Conservation (phyloP, 768 basidiomycete species). For the Mycena epipterygia region DNA sequence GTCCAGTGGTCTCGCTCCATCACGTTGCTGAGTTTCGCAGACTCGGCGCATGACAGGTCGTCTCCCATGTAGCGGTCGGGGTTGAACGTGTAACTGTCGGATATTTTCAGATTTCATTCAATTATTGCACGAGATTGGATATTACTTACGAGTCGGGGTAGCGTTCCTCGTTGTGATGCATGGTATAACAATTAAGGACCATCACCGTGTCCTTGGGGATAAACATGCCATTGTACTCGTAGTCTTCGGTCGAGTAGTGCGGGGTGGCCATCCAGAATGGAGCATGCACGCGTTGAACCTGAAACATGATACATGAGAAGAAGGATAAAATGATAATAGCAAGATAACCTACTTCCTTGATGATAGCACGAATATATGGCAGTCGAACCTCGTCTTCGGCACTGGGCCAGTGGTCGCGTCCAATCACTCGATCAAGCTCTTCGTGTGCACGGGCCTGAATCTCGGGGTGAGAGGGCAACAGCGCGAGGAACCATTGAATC, state of each 20-base stretch:
- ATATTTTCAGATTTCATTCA: not conserved
- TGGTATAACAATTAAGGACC: slow-evolving; percentile 32
- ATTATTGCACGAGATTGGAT: too few relatives aligned
- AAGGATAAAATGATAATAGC: too few relatives aligned
- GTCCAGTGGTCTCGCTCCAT: slow-evolving; percentile 53
- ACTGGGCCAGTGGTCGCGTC: slow-evolving; percentile 38
- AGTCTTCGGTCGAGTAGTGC: slow-evolving; percentile 41
- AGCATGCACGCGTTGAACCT: slow-evolving; percentile 19
- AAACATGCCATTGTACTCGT: slow-evolving; percentile 45
- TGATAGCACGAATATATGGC: slow-evolving; percentile 44
- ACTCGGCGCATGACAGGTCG: slow-evolving; percentile 44
- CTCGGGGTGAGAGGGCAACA: slow-evolving; percentile 38
- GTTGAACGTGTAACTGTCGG: slow-evolving; percentile 42
- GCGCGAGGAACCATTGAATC: slow-evolving; percentile 44
- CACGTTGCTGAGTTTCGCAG: slow-evolving; percentile 45
- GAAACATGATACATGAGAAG: not conserved
- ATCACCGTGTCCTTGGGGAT: slow-evolving; percentile 44
- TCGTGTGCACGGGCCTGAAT: slow-evolving; percentile 34
- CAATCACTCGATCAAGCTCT: slow-evolving; percentile 39
- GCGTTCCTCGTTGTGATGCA: slow-evolving; percentile 39
- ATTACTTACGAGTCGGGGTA: slow-evolving; percentile 43
- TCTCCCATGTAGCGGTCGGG: slow-evolving; percentile 53
- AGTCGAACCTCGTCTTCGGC: slow-evolving; percentile 38
- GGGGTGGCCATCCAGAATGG: slow-evolving; percentile 28
- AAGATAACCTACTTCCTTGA: slow-evolving; percentile 38